Conservation (phyloP, 73 alveolate species). For the Tetrahymena elliotti region DNA sequence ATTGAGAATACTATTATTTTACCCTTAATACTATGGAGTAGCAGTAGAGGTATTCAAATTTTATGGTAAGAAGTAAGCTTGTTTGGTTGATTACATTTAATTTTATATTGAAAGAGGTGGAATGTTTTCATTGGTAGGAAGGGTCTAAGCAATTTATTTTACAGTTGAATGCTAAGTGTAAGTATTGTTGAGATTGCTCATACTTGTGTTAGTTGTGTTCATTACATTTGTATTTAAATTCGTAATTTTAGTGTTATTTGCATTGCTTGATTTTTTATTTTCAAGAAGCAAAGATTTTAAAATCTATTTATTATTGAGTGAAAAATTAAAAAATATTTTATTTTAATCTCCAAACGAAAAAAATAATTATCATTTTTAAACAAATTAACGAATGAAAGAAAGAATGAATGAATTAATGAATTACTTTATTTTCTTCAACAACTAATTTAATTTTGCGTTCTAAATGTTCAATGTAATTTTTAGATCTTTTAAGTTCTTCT, state of each 20-base stretch:
- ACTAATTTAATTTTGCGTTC: not conserved
- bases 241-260: not conserved
- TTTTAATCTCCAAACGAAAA: not conserved
- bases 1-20: not conserved
- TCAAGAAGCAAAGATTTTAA: not conserved
- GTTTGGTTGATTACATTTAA: not conserved
- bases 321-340: not conserved
- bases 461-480: not conserved
- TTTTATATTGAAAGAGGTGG: not conserved
- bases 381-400: not conserved
- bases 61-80: not conserved
- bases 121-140: not conserved
- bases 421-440: not conserved
- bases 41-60: not conserved
- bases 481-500: not conserved
- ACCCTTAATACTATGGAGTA: not conserved
- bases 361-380: not conserved
- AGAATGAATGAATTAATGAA: not conserved
- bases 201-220: not conserved
- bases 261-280: not conserved
- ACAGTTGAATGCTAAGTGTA: not conserved
- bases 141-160: not conserved
- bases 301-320: too few relatives aligned
- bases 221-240: not conserved
- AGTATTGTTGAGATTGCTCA: not conserved